Evolutionary conservation across 2,329 filamentous ascomycete species (phyloP).

Genomic region (Shiraia bambusicola): DNA sequence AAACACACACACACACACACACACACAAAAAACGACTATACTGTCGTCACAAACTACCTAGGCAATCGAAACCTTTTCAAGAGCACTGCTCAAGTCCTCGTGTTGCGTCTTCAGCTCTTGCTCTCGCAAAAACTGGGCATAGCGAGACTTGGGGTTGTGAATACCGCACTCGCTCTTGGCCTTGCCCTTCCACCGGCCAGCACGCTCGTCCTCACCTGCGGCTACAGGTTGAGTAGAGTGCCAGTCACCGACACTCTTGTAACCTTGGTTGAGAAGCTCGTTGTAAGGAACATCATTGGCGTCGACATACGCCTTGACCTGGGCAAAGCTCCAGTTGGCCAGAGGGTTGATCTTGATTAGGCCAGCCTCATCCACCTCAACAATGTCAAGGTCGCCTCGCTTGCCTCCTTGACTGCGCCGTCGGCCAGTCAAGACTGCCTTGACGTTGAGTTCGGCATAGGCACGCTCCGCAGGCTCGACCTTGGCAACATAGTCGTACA

Average conservation of each 20-base stretch:
- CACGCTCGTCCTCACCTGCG: slow-evolving; percentile 91
- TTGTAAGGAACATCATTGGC: slow-evolving; percentile 93
- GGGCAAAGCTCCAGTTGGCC: slow-evolving; percentile 87
- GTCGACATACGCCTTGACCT: slow-evolving; percentile 85
- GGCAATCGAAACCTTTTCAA: slow-evolving; percentile 32
- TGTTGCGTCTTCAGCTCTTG: slow-evolving; percentile 64
- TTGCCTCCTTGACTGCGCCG: slow-evolving; percentile 90
- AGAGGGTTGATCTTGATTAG: slow-evolving; percentile 97
- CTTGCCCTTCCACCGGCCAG: slow-evolving; percentile 95
- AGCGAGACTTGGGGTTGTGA: slow-evolving; percentile 95
- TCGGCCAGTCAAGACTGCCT: slow-evolving; percentile 88
- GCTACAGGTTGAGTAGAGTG: slow-evolving; percentile 89
- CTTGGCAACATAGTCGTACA: slow-evolving; percentile 97
- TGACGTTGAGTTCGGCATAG: slow-evolving; percentile 82
- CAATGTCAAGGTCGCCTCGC: slow-evolving; percentile 83
- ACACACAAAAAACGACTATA: slow-evolving; percentile 15
- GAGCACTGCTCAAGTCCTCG: slow-evolving; percentile 32
- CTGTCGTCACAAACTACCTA: slow-evolving; percentile 16
- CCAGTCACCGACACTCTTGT: slow-evolving; percentile 98
- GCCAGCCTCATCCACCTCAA: slow-evolving; percentile 88
- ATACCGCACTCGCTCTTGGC: slow-evolving; percentile 97
- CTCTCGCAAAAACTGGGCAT: slow-evolving; percentile 78
- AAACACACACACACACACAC: slow-evolving; percentile 18
- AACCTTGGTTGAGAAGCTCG: slow-evolving; percentile 83
- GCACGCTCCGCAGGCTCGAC: slow-evolving; percentile 94